These are phyloP conservation scores for Pilasporangium apinafurcum DNA, from an alignment of 352 stramenopile species.

Conservation along the genomic window DNA sequence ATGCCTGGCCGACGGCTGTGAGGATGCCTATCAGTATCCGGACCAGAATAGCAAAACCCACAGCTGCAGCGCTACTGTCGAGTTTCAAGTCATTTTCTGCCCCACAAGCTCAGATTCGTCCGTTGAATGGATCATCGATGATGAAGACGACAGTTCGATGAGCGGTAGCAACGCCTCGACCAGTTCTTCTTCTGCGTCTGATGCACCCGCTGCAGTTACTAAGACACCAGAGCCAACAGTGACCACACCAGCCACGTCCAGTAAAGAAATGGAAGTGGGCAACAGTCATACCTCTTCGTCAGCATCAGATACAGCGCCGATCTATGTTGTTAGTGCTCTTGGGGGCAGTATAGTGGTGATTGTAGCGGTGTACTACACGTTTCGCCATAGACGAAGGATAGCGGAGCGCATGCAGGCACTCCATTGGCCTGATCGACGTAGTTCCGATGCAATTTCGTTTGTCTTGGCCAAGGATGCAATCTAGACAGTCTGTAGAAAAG, in stretches of 20 bases:
- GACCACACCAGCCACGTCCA: not conserved
- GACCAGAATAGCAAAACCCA: conserved; percentile 50
- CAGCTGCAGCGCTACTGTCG: conserved; percentile 21
- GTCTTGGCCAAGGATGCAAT: conserved; percentile 7
- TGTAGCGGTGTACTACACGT: not conserved
- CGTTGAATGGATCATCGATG: conserved; percentile 2
- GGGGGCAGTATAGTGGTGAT: conserved; percentile 4
- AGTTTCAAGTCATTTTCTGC: conserved; percentile 46
- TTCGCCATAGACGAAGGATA: conserved; percentile 5
- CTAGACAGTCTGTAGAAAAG: not conserved
- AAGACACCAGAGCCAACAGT: not conserved
- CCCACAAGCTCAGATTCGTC: conserved; percentile 7
- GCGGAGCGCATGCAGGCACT: conserved; percentile 5
- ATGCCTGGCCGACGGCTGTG: conserved; percentile 44
- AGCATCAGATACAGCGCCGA: not conserved
- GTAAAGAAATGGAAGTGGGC: not conserved
- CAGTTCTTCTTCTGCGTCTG: too few species aligned
- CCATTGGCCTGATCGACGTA: conserved; percentile 11
- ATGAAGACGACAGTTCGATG: not conserved
- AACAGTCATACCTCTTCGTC: conserved; percentile 1
- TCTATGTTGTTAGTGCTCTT: conserved; percentile 4
- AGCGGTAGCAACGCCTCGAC: too few species aligned
- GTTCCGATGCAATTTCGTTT: conserved; percentile 9
- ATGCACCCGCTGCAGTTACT: too few species aligned
- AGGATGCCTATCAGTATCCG: conserved; percentile 60